Evolutionary conservation across 2,329 filamentous ascomycete species (phyloP).

Genomic region (Amylocarpus encephaloides): DNA sequence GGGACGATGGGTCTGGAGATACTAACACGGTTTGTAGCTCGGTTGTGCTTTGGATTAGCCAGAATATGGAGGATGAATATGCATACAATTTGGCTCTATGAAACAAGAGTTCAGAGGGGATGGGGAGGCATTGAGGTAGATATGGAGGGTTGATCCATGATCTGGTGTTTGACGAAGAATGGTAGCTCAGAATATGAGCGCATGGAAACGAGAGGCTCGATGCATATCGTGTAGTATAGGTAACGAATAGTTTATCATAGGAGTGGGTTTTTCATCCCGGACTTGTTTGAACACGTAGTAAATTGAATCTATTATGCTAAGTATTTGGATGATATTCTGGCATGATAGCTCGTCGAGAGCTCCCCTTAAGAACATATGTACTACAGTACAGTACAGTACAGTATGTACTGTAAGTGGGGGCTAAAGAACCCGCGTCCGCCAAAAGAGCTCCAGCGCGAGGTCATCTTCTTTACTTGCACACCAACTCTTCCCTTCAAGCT

Average conservation of each 20-base stretch:
- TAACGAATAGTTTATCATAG: not conserved
- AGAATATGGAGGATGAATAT: conserved; percentile 70
- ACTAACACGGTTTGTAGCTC: conserved; percentile 38
- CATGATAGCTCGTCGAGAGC: too few species aligned
- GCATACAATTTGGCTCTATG: conserved; percentile 59
- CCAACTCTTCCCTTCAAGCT: not conserved
- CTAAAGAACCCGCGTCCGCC: too few species aligned
- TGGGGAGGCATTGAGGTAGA: not conserved
- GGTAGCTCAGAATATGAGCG: not conserved
- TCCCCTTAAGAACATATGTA: too few species aligned
- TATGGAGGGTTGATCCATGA: too few species aligned
- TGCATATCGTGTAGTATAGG: conserved; percentile 8
- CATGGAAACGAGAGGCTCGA: not conserved
- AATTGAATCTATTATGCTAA: too few species aligned
- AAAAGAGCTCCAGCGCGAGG: too few species aligned
- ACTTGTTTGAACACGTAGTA: too few species aligned
- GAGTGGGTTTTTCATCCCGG: not conserved
- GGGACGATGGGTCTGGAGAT: not conserved
- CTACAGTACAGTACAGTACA: too few species aligned
- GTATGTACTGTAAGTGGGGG: too few species aligned
- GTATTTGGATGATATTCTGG: too few species aligned
- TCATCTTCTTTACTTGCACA: too few species aligned
- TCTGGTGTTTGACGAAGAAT: not conserved
- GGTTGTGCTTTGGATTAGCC: conserved; percentile 61
- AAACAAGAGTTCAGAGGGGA: not conserved